Conservation (phyloP, 192 early-diverging fungal genomes). For the Coemansia sp. region DNA sequence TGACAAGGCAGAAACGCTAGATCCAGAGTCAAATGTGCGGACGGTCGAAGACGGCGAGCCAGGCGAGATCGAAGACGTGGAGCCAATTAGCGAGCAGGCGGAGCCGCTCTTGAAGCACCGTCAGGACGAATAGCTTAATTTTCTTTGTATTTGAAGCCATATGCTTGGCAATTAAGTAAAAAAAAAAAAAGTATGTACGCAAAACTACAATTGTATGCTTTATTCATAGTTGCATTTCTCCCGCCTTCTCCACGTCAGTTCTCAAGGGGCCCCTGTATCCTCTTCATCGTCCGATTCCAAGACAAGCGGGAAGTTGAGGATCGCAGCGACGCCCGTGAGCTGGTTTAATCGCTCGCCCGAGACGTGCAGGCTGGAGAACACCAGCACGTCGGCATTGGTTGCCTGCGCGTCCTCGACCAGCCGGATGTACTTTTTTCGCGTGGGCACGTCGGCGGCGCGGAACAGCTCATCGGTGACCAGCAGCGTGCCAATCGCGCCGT, state of each 20-base stretch:
- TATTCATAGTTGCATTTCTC: background rate
- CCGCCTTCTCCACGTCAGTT: no score
- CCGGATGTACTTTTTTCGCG: slow-evolving; percentile 79
- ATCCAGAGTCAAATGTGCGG: background rate
- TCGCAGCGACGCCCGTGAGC: slow-evolving; percentile 92
- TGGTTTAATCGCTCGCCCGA: slow-evolving; percentile 95
- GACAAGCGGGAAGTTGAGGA: slow-evolving; percentile 88
- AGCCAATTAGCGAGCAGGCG: no score
- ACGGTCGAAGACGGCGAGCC: slow-evolving; percentile 45
- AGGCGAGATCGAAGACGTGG: slow-evolving; percentile 48
- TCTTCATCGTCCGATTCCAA: slow-evolving; percentile 67
- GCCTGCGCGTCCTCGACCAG: slow-evolving; percentile 81
- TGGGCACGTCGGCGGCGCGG: slow-evolving; percentile 81
- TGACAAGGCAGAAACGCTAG: background rate
- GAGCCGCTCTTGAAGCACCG: no score
- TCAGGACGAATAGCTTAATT: no score
- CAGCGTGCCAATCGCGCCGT: slow-evolving; percentile 83
- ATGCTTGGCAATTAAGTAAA: background rate
- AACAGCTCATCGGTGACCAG: slow-evolving; percentile 94
- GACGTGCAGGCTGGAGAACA: slow-evolving; percentile 92
- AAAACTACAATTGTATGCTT: background rate
- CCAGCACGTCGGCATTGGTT: slow-evolving; percentile 72
- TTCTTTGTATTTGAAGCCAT: background rate
- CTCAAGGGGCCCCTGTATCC: no score
- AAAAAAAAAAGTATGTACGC: background rate